Base-by-base conservation (phyloP, 768 basidiomycete species). In the Amanita molliuscula region DNA sequence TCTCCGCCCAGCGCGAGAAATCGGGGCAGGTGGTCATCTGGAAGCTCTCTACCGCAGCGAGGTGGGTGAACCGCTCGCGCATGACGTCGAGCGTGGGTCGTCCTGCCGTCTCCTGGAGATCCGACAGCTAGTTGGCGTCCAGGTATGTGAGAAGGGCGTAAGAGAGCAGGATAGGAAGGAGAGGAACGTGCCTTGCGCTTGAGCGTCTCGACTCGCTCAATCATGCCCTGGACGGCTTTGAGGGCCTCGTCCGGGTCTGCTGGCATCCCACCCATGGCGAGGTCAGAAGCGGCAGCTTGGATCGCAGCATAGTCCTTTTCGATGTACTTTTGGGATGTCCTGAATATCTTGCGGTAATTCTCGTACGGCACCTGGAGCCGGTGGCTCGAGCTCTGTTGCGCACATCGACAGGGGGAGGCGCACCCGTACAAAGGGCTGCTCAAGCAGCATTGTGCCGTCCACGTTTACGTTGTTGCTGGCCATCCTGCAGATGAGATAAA, bases 291-390 rank as follows among this genome's bases (percentile, higher is more conserved):
- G 18, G 72, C 56, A 21, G 70, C 68, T 55, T 82, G 81, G 11
- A 86, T 69, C 23, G 75, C 69, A 13, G 73, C 75, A 36, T 88
- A 64, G 58, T 93, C 90, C 51, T 84, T 81, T 64, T 94, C 91
- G 48, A 91, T 80, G 54, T 81, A 75, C 66, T 81, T 81, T 62
- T 91, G 88, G 0, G 84, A 81, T 15, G 82, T 76, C 29, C 90
- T 81, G 61, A 94, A 93, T n/a, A 84, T 75, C 66, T 86, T 88
- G 58, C 88, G 82, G 59, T 90, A 88, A 57, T 86, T 86, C 69
- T 94, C 91, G 65, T 84, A 88, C 9, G 91, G 91, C 10, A 91
- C 88, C 91, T 94, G 55, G 34, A 26, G 42, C 36, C 42, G 29
- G 43, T 11, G 43, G 50, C 44, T 43, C 41, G 31, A 25, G 31